Base-by-base conservation (phyloP, 1,284 basidiomycete species). In the Papiliotrema flavescens region DNA sequence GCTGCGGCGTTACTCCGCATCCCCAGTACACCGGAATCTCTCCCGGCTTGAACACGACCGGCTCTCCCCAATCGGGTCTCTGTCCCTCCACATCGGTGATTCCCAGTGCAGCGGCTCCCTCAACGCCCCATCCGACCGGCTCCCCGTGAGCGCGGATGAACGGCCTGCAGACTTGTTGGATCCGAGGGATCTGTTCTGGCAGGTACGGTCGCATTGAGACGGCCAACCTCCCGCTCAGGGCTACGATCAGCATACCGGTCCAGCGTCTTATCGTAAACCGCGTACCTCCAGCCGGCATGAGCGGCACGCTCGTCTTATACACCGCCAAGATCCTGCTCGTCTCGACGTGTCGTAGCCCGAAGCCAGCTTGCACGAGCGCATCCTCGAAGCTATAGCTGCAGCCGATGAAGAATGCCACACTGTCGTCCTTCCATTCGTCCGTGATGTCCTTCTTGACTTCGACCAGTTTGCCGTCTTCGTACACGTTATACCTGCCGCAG, bases 11-110 rank as follows among this genome's bases (percentile, higher is more conserved):
- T 2, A 73, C 69, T 0, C 70, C 70, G 43, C 71, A 70, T 15
- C 55, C 71, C 71, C 71, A 74, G 52, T 65, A 74, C 2, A 71
- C 69, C 1, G 71, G 66, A 13, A 71, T 59, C 34, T 74, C 71
- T 13, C 64, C 71, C 8, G 66, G 60, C 17, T 55, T 39, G 13
- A 71, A 41, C n/a, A 52, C 53, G 14, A 58, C 54, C 19, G 64
- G 35, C 22, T 65, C 63, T 15, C 71, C 71, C 42, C 61, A 71
- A 15, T 72, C 70, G 15, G 69, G 65, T 0, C 49, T 47, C 15
- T 55, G 43, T 5, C 28, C 28, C 28, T 40, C n/a, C n/a, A 68
- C 37, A 47, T 71, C 66, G 9, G 45, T 40, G 26, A 74, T 66
- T 0, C 71, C 71, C n/a, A 74, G 64, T 20, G 28, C 17, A 40